Evolutionary conservation across 192 early-diverging fungal genomes (phyloP), one percentile per base, ranked within the genome.

Genomic region (Phycomyces blakesleeanus): DNA sequence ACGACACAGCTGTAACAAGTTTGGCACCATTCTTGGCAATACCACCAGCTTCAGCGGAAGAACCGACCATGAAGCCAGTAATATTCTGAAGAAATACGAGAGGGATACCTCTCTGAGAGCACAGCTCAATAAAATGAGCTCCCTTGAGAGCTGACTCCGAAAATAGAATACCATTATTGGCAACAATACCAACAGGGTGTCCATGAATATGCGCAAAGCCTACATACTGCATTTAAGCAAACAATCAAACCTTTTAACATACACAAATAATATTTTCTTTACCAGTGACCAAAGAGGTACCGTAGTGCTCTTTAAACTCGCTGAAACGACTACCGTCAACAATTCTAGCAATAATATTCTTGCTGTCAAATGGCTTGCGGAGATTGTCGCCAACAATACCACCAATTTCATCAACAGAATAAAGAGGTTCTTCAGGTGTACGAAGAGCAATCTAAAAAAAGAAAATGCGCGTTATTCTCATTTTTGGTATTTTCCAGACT

Each of bases 11-110:
- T 7, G 91, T 95, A 0, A 98, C 95, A 73, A 98, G 81, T 73
- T 98, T 98, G 63, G 94, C 94, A 20, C 95, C 95, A 73, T 98
- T 94, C 79, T 95, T 98, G 55, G 95, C 95, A 76, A 98, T 98
- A 59, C 95, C 95, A 55, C 90, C 90, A 15, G 93, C 92, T 76
- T 98, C 95, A 34, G 94, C 95, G 21, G 87, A 87, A 27, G 90
- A 85, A 27, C 94, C 94, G 7, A 98, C 94, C 95, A 98, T 98
- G 78, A 96, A 96, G 40, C 93, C 93, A 25, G 93, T 95, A 64
- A 98, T 98, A 72, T 98, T 96, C 63, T 98, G 95, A 65, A 98
- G 78, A 71, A 98, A 98, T 10, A 96, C 81, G 25, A 96, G 76
- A 9, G 94, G 94, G 47, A 96, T 93, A 34, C 79, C 79, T 50